These are phyloP conservation scores for Diutina neorugosa DNA, from an alignment of 1,139 yeast species.

Conservation along the genomic window DNA sequence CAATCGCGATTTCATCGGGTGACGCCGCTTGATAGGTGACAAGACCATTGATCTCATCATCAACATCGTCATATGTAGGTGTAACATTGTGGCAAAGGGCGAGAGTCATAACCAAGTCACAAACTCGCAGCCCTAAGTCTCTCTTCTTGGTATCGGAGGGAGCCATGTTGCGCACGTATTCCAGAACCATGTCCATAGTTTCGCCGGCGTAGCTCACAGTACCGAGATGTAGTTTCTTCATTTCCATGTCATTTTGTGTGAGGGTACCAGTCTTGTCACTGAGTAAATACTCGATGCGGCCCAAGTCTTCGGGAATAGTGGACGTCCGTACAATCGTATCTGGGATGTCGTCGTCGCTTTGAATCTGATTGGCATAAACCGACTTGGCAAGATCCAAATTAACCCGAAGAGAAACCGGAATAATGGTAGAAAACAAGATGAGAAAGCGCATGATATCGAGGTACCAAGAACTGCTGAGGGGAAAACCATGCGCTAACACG, in stretches of 20 bases:
- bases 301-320: conserved; percentile 95
- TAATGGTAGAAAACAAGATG: conserved; percentile 86
- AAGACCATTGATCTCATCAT: conserved; percentile 15
- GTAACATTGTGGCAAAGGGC: conserved; percentile 96
- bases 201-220: conserved; percentile 88
- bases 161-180: conserved; percentile 35
- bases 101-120: conserved; percentile 69
- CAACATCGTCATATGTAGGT: conserved; percentile 44
- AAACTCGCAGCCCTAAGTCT: conserved; percentile 63
- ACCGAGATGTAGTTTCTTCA: conserved; percentile 87
- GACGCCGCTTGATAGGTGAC: conserved; percentile 92
- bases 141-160: conserved; percentile 16
- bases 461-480: conserved; percentile 58
- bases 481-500: conserved; percentile 73
- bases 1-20: conserved; percentile 97
- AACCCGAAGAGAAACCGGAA: conserved; percentile 90
- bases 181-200: conserved; percentile 78
- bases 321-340: conserved; percentile 92
- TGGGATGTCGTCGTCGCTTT: conserved; percentile 69
- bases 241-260: conserved; percentile 96
- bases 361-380: conserved; percentile 91
- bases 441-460: conserved; percentile 81
- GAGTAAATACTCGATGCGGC: conserved; percentile 83
- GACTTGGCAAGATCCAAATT: conserved; percentile 92
- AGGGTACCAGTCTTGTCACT: conserved; percentile 96